Conservation (phyloP, 352 stramenopile species). For the Phytopythium cucurbitacearum region DNA sequence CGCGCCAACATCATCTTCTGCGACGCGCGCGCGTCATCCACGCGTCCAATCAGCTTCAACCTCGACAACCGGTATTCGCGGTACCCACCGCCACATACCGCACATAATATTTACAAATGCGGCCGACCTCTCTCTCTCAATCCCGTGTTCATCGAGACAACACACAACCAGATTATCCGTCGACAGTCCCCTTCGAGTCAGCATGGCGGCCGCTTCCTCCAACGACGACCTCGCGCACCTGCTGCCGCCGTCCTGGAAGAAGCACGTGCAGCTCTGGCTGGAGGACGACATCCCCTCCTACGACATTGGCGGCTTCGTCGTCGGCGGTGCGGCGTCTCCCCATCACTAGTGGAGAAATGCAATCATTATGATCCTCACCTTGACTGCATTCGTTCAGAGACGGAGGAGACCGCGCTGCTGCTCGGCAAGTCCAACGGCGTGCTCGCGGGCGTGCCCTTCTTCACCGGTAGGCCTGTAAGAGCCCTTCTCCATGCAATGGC, state of each 20-base stretch:
- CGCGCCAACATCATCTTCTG: no score
- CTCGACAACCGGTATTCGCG: no score
- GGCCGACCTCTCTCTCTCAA: neutral
- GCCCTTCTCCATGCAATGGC: neutral
- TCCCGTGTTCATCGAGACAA: constrained; percentile 8
- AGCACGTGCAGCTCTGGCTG: constrained; percentile 92
- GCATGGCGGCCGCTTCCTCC: neutral
- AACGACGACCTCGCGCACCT: constrained; percentile 56
- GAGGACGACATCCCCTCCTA: constrained; percentile 96
- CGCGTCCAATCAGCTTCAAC: no score
- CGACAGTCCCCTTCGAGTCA: neutral
- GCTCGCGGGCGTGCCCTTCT: constrained; percentile 95
- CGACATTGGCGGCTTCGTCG: constrained; percentile 98
- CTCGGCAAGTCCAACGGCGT: constrained; percentile 94
- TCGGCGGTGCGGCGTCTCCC: constrained; percentile 58
- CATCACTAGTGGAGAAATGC: neutral
- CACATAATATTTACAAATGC: no score
- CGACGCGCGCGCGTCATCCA: no score
- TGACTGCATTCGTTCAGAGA: constrained; percentile 23
- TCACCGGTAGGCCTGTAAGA: constrained; percentile 39
- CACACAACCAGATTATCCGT: neutral
- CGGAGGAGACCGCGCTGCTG: constrained; percentile 78
- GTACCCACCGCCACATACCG: no score
- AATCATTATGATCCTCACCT: constrained; percentile 4
- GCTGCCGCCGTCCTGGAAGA: constrained; percentile 77